Evolutionary conservation across 73 alveolate genomes (phyloP), one percentile per base, ranked within the genome.

Genomic region (Breviolum minutum): DNA sequence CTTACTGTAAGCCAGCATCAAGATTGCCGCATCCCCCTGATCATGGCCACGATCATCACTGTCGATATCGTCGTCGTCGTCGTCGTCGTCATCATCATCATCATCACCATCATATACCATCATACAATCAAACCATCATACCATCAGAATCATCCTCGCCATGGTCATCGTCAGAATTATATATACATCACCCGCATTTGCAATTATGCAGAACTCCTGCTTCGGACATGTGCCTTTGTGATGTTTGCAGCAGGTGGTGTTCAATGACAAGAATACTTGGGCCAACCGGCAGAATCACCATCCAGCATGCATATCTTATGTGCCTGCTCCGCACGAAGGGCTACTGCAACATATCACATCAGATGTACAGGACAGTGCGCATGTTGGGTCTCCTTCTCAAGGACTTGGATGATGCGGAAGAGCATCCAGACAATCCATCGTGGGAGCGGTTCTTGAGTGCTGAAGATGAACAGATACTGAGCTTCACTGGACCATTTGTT

Each of bases 261-360:
- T 99, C 99, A 99, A 99, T 76, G 99, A 99, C 84, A 99, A 99
- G 91, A 99, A 99, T 88, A 99, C 99, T 26, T 99, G 99, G 99
- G 99, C 99, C 22, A 99, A 99, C 95, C 99, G 99, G 27, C 99
- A 99, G 90, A 99, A 99, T 87, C 99, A 99, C 66, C 88, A 92
- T 54, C 99, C 99, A 9, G 99, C 99, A 24, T 79, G 98, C 85
- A 99, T 99, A 40, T 63, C 95, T 97, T 99, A 94, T 77, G 99
- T 99, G 92, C n/a, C 99, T 64, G 6, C 61, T 61, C 63, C 26
- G 96, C 87, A 71, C 32, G 16, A 24, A 24, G 22, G 6, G n/a
- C 14, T 19, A 24, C 83, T 24, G 54, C 5, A 40, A 40, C 54
- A 40, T 40, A 40, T 40, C 54, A 40, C 54, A 40, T 40, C 54